phyloP scores from a whole-genome alignment of 2,329 filamentous ascomycete species.

The Cladosporium sp. region DNA sequence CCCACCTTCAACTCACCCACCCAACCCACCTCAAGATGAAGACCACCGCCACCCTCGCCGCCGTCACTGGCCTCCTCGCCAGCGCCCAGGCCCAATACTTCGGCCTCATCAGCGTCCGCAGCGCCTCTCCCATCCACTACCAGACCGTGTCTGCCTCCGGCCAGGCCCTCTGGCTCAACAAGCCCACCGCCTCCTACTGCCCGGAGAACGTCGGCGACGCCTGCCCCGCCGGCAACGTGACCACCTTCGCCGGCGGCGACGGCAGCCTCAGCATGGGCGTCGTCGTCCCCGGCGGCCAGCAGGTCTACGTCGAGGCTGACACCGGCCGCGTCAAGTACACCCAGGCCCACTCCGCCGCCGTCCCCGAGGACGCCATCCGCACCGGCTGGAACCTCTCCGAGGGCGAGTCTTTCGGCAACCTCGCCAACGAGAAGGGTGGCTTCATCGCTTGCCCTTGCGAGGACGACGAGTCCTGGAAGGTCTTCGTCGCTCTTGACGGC shows the following conservation, averaged over 20 bases:
- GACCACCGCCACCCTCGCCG: slow-evolving; percentile 13
- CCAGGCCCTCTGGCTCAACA: slow-evolving; percentile 27
- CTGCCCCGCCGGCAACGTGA: slow-evolving; percentile 23
- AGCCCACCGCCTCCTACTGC: slow-evolving; percentile 27
- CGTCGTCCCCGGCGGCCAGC: slow-evolving; percentile 28
- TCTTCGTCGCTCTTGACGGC: slow-evolving; percentile 19
- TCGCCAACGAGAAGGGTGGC: slow-evolving; percentile 17
- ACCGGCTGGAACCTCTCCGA: slow-evolving; percentile 21
- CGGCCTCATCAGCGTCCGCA: slow-evolving; percentile 23
- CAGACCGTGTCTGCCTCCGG: slow-evolving; percentile 22
- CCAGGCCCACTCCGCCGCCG: slow-evolving; percentile 22
- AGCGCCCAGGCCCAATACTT: slow-evolving; percentile 23
- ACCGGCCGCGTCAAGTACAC: slow-evolving; percentile 29
- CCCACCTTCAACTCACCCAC: not conserved
- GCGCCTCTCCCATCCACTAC: slow-evolving; percentile 26
- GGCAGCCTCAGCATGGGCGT: slow-evolving; percentile 20
- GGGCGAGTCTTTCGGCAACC: slow-evolving; percentile 17
- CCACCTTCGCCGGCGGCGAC: slow-evolving; percentile 16
- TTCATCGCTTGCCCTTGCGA: slow-evolving; percentile 18
- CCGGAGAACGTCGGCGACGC: slow-evolving; percentile 19
- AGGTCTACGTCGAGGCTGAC: slow-evolving; percentile 27
- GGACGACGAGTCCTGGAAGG: slow-evolving; percentile 16
- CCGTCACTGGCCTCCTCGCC: slow-evolving; percentile 17
- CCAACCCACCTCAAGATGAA: slow-evolving; percentile 21
- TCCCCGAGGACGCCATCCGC: slow-evolving; percentile 24